phyloP scores from a whole-genome alignment of 805 yeast species.

The Hanseniaspora singularis region DNA sequence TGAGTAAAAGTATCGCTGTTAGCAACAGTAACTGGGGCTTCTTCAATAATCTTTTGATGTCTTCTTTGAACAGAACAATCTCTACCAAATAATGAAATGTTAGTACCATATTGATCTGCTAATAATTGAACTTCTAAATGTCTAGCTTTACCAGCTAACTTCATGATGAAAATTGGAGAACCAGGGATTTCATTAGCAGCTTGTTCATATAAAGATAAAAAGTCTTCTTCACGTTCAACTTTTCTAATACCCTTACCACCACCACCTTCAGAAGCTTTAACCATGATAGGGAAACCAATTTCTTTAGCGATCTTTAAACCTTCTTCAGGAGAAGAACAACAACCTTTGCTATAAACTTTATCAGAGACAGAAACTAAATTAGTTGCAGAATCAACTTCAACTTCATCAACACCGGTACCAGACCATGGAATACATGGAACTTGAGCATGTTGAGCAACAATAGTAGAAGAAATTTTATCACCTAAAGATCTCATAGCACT shows the following conservation, averaged over 20 bases:
- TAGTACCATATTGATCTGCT: constrained; percentile 97
- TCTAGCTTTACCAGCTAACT: constrained; percentile 93
- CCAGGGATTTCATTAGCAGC: constrained; percentile 98
- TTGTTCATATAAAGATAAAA: constrained; percentile 67
- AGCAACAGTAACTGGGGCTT: constrained; percentile 97
- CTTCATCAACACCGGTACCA: constrained; percentile 90
- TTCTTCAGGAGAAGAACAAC: constrained; percentile 74
- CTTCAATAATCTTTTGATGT: constrained; percentile 97
- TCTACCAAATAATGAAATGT: constrained; percentile 93
- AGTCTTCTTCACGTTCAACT: constrained; percentile 75
- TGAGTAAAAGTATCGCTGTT: constrained; percentile 67
- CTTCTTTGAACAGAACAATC: constrained; percentile 99
- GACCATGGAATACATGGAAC: constrained; percentile 99
- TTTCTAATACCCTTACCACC: constrained; percentile 99
- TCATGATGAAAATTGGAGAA: constrained; percentile 95
- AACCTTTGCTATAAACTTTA: constrained; percentile 73
- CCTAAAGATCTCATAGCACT: constrained; percentile 99
- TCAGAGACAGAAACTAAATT: constrained; percentile 83
- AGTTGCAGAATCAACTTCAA: constrained; percentile 51
- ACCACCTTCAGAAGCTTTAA: constrained; percentile 99
- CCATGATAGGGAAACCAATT: constrained; percentile 97
- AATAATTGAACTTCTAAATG: constrained; percentile 95
- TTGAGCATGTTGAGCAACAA: constrained; percentile 96
- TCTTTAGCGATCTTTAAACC: constrained; percentile 73
- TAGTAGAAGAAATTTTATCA: constrained; percentile 94